Conservation (phyloP, 2,329 filamentous ascomycete species). For the Malbranchea zuffiana region DNA sequence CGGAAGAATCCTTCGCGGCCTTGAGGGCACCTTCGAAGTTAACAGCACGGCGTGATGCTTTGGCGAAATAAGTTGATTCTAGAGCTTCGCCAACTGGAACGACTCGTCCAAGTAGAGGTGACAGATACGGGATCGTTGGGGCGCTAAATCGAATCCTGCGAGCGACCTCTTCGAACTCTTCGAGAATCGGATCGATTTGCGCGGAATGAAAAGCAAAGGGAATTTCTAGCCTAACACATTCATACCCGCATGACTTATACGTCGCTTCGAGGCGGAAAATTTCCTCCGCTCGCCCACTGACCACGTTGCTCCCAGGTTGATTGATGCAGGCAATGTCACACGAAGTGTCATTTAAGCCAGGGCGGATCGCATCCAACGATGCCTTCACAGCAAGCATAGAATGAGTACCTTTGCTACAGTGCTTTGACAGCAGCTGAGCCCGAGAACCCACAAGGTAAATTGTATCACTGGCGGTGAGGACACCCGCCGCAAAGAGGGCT, state of each 20-base stretch:
- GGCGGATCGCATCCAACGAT: conserved; percentile 10
- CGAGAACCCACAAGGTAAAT: conserved; percentile 59
- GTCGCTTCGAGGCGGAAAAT: conserved; percentile 45
- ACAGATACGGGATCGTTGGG: conserved; percentile 54
- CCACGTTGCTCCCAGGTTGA: conserved; percentile 60
- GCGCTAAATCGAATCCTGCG: conserved; percentile 44
- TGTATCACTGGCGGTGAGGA: conserved; percentile 26
- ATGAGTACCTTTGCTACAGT: conserved; percentile 57
- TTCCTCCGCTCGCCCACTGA: conserved; percentile 51
- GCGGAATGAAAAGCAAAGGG: conserved; percentile 58
- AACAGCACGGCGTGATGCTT: conserved; percentile 59
- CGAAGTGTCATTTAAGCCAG: neutral
- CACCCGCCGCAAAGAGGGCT: conserved; percentile 27
- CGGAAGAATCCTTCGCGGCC: conserved; percentile 45
- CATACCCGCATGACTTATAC: too few species aligned
- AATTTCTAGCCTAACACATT: conserved; percentile 52
- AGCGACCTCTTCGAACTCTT: conserved; percentile 47
- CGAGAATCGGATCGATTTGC: conserved; percentile 53
- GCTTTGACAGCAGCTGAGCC: conserved; percentile 53
- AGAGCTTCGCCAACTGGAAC: conserved; percentile 46
- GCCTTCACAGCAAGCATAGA: conserved; percentile 50
- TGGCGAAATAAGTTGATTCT: conserved; percentile 51
- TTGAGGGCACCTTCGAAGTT: conserved; percentile 55
- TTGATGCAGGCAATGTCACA: conserved; percentile 60
- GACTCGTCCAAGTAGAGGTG: conserved; percentile 53